A percentile compares a stretch with the other conserved stretches of the same genome.
phyloP scores from a whole-genome alignment of 108 stramenopile genomes.

The Ochromonas danica region DNA sequence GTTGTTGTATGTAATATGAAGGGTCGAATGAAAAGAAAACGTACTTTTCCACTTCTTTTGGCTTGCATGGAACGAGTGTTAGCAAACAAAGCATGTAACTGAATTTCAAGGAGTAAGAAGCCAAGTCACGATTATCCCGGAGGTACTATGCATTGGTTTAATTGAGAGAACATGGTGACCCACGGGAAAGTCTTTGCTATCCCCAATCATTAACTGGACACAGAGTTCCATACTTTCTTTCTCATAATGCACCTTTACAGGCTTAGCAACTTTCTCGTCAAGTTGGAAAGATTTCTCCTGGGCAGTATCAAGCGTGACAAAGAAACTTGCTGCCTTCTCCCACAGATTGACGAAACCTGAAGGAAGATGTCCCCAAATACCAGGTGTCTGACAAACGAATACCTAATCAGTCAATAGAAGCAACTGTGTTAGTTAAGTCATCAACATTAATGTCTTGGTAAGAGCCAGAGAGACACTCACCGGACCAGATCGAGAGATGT shows the following conservation, averaged over 20 bases:
- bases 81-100: too few species aligned
- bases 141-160: background rate
- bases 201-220: background rate
- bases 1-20: too few species aligned
- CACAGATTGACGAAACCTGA: constrained; percentile 25
- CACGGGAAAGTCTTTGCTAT: background rate
- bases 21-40: too few species aligned
- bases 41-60: too few species aligned
- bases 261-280: background rate
- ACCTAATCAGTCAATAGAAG: background rate
- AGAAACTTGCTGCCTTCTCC: background rate
- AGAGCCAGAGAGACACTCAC: too few species aligned
- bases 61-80: too few species aligned
- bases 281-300: background rate
- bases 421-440: too few species aligned
- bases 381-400: constrained; percentile 32
- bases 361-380: constrained; percentile 27
- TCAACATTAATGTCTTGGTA: too few species aligned
- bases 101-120: too few species aligned
- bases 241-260: background rate
- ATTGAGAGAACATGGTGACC: background rate
- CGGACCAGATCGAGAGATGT: background rate
- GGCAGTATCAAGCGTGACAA: background rate
- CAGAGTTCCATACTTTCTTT: background rate
- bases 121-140: too few species aligned